These are phyloP conservation scores for Peniophora sp. DNA, from an alignment of 1,284 basidiomycete species.

Conservation along the genomic window DNA sequence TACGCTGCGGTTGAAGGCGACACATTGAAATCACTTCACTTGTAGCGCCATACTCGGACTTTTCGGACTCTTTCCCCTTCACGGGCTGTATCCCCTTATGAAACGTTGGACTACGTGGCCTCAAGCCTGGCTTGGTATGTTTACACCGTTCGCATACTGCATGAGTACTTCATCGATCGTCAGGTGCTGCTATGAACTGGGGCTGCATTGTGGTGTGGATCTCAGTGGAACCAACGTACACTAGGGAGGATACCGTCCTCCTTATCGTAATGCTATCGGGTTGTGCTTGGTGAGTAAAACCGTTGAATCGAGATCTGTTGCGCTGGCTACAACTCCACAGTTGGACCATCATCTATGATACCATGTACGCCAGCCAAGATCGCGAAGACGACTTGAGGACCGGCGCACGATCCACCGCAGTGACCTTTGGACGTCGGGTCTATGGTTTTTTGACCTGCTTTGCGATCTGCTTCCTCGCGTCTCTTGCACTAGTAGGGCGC, in stretches of 20 bases:
- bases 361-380: slow-evolving; percentile 55
- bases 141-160: too few relatives aligned
- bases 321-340: slow-evolving; percentile 13
- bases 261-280: background rate
- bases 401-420: slow-evolving; percentile 50
- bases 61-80: slow-evolving; percentile 32
- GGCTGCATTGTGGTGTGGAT: slow-evolving; percentile 15
- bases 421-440: slow-evolving; percentile 39
- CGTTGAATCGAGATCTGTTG: background rate
- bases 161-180: too few relatives aligned
- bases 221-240: slow-evolving; percentile 5
- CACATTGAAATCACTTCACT: background rate
- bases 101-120: slow-evolving; percentile 66
- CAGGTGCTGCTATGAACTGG: slow-evolving; percentile 18
- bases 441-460: slow-evolving; percentile 36
- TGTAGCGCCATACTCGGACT: slow-evolving; percentile 22
- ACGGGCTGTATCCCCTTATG: slow-evolving; percentile 53
- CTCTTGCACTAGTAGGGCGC: slow-evolving; percentile 27
- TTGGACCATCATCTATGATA: slow-evolving; percentile 40
- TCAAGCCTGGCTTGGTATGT: slow-evolving; percentile 49
- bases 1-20: too few relatives aligned
- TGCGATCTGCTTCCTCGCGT: slow-evolving; percentile 29
- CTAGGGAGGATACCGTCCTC: background rate
- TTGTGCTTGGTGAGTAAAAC: background rate
- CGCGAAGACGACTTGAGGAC: slow-evolving; percentile 43